Conservation (phyloP, 208 protist genomes). For the Polymyxa betae region DNA sequence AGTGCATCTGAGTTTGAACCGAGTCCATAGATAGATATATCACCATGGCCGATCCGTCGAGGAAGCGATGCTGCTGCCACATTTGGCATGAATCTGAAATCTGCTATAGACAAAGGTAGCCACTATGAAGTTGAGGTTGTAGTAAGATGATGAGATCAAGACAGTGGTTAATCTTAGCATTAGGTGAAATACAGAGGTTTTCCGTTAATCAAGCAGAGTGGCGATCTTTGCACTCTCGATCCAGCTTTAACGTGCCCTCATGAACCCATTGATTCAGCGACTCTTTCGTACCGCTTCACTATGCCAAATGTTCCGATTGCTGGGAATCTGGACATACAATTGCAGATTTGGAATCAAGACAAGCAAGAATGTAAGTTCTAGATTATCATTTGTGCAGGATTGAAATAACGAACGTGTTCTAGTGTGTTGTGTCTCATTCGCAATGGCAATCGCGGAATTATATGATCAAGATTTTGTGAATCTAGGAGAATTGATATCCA, state of each 20-base stretch:
- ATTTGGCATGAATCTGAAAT: not conserved
- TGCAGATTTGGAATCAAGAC: slow-evolving; percentile 1
- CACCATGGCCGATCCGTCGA: not conserved
- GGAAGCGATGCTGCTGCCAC: not conserved
- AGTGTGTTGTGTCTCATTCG: too few species aligned
- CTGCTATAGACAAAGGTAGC: not conserved
- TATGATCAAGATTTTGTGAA: too few species aligned
- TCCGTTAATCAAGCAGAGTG: not conserved
- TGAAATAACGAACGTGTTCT: too few species aligned
- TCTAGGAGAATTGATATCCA: too few species aligned
- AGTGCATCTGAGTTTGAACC: not conserved
- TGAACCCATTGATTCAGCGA: not conserved
- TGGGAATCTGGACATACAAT: not conserved
- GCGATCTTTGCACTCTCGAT: slow-evolving; percentile 19
- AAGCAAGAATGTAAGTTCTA: slow-evolving; percentile 33
- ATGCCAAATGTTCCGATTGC: slow-evolving; percentile 27
- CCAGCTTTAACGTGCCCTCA: not conserved
- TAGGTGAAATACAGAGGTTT: not conserved
- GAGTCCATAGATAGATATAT: not conserved
- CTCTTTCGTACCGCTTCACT: not conserved
- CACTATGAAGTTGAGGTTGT: not conserved
- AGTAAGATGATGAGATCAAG: not conserved
- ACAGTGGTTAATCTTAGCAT: not conserved
- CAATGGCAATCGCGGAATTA: too few species aligned
- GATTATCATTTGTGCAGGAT: too few species aligned